Evolutionary conservation across 306 rosid species (phyloP).

Genomic region (Prunus kanzakura): DNA sequence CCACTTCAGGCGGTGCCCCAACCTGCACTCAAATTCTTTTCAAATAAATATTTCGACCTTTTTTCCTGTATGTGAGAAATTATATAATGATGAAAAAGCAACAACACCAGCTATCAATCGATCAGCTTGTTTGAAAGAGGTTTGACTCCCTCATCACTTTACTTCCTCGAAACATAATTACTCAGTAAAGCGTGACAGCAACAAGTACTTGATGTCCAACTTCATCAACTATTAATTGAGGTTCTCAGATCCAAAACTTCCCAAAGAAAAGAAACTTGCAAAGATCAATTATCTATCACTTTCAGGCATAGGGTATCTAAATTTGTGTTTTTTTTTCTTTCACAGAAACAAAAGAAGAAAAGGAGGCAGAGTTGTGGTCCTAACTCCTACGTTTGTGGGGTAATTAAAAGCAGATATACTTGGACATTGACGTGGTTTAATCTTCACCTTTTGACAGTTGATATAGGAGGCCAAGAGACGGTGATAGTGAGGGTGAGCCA

Average conservation of each 20-base stretch:
- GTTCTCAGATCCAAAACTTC: constrained; percentile 39
- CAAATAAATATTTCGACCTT: neutral
- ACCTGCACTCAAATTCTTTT: constrained; percentile 39
- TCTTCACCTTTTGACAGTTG: constrained; percentile 86
- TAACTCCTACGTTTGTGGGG: neutral
- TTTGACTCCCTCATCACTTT: neutral
- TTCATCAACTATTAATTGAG: neutral
- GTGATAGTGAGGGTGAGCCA: constrained; percentile 97
- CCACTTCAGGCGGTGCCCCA: constrained; percentile 93
- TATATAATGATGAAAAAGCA: no score
- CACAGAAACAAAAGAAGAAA: neutral
- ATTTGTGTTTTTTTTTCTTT: neutral
- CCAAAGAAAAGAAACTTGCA: constrained; percentile 11
- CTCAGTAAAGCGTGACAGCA: neutral
- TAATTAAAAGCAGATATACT: neutral
- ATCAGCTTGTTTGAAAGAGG: no score
- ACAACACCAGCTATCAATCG: no score
- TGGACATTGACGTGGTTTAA: neutral
- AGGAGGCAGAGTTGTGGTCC: neutral
- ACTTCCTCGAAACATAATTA: constrained; percentile 8
- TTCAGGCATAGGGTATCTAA: neutral
- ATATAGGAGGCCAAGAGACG: constrained; percentile 83
- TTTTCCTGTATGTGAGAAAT: no score
- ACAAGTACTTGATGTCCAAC: neutral
- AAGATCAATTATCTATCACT: constrained; percentile 4